Evolutionary conservation across 768 basidiomycete genomes (phyloP), one percentile per base, ranked within the genome.

Genomic region (Candolleomyces aberdarensis): DNA sequence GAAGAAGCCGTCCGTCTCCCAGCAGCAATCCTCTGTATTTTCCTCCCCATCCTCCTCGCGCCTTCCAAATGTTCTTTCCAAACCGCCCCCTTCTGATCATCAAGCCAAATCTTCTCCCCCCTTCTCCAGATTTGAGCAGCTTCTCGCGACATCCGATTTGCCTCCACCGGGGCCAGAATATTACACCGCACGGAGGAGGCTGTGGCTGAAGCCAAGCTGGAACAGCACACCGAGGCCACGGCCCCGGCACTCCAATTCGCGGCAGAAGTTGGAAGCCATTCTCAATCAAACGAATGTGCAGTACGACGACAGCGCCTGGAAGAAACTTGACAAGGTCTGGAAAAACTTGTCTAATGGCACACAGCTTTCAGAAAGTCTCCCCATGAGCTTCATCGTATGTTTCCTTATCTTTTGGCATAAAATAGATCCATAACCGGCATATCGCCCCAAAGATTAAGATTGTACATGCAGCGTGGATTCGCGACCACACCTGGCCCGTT

Each of bases 401-500:
- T 47, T 39, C 57, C 59, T 39, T 29, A 15, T 19, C 22, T 53
- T 51, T 43, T 56, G 50, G 19, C 46, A 47, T 50, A 44, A 20
- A 26, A 59, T 54, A 31, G 48, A 47, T 41, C 60, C 52, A 53
- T 49, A 56, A 48, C 49, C 39, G 55, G 58, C 40, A 47, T 55
- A 44, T 59, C 56, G 59, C 52, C 58, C 14, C 63, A 22, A 72
- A 93, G 91, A 82, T 91, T 67, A 87, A 88, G 67, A 79, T 93
- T 61, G 72, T 91, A 49, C 83, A 89, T 66, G 82, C 86, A 39
- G 85, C 86, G 40, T 93, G 91, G 91, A 71, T 89, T 50, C 83
- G 83, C 55, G 90, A 93, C 62, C 78, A 84, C 53, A 91, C 87
- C 49, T 93, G 91, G 91, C 91, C 91, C 19, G 72, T 75, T 43